Evolutionary conservation across 352 stramenopile species (phyloP).

Genomic region (Globisporangium splendens): DNA sequence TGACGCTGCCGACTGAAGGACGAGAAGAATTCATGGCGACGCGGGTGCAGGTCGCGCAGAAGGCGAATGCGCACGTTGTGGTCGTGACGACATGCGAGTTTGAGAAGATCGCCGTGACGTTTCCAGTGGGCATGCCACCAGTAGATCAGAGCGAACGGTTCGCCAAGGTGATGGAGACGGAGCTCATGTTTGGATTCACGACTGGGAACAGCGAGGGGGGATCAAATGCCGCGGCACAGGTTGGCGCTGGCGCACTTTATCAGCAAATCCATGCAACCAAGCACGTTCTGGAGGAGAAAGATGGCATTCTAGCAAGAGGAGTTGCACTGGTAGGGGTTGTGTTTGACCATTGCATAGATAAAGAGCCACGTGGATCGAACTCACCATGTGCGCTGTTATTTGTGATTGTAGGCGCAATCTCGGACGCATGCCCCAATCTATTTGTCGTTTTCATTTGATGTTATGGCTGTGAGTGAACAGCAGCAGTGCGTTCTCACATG

Average conservation of each 20-base stretch:
- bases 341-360: too few species aligned
- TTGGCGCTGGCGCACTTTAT: slow-evolving; percentile 58
- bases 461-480: background rate
- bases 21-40: slow-evolving; percentile 32
- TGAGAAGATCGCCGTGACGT: slow-evolving; percentile 13
- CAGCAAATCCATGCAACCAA: slow-evolving; percentile 45
- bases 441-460: slow-evolving; percentile 52
- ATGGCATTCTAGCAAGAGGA: slow-evolving; percentile 29
- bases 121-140: slow-evolving; percentile 12
- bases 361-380: too few species aligned
- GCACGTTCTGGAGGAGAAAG: slow-evolving; percentile 13
- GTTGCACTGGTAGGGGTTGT: slow-evolving; percentile 37
- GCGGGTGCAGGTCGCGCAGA: slow-evolving; percentile 29
- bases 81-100: slow-evolving; percentile 53
- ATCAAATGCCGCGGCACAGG: background rate
- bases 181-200: slow-evolving; percentile 66
- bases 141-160: slow-evolving; percentile 44
- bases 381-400: slow-evolving; percentile 4
- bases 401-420: slow-evolving; percentile 32
- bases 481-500: slow-evolving; percentile 27
- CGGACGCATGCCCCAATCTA: slow-evolving; percentile 54
- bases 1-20: slow-evolving; percentile 46
- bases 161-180: slow-evolving; percentile 50
- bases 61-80: slow-evolving; percentile 44
- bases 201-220: slow-evolving; percentile 2